Conservation (phyloP, 73 alveolate genomes). For the Paraurostyla sp. region DNA sequence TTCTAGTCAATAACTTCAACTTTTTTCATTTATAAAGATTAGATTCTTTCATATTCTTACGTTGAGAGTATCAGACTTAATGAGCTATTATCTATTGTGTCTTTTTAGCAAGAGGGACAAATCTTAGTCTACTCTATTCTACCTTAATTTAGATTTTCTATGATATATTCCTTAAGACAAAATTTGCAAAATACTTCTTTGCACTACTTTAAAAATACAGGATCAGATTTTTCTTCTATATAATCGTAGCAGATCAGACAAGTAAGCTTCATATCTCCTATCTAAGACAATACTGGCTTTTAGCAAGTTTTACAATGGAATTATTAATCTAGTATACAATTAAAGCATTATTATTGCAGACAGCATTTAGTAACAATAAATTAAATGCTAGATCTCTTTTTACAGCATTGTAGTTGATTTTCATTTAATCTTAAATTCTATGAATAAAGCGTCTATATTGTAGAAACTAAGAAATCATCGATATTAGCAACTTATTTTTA, state of each 20-base stretch:
- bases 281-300: background rate
- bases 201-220: background rate
- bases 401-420: no score
- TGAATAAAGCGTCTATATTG: no score
- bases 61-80: background rate
- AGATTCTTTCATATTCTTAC: background rate
- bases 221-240: background rate
- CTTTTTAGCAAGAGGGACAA: background rate
- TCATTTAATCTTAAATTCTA: no score
- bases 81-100: background rate
- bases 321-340: background rate
- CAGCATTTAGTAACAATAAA: background rate
- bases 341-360: background rate
- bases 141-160: background rate
- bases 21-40: background rate
- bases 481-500: no score
- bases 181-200: background rate
- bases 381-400: no score
- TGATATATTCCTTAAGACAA: background rate
- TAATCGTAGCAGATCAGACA: slow-evolving; percentile 5
- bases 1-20: background rate
- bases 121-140: background rate
- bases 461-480: no score
- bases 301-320: background rate
- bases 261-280: background rate